Percentiles rank a stretch among this genome's conserved stretches.
Conservation (phyloP, 306 rosid genomes). For the Cucurbita argyrosperma region DNA sequence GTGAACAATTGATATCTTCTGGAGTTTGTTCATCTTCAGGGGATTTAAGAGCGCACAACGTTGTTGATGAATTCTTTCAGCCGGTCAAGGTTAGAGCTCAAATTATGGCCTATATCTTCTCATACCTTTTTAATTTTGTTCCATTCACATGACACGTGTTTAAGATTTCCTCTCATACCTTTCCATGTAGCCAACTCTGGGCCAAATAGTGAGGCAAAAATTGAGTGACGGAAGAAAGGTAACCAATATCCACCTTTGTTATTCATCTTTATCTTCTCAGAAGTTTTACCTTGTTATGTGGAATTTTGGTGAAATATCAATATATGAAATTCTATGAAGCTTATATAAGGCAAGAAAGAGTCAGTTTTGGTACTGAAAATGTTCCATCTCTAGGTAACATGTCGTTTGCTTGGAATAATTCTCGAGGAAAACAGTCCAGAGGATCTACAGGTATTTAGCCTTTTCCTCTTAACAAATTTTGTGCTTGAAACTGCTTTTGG, state of each 20-base stretch:
- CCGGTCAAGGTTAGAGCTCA: conserved; percentile 45
- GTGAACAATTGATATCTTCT: conserved; percentile 20
- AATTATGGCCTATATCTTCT: not conserved
- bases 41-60: conserved; percentile 60
- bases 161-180: not conserved
- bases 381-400: conserved; percentile 51
- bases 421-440: conserved; percentile 81
- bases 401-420: conserved; percentile 78
- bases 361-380: not conserved
- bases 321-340: not conserved
- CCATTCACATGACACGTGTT: not conserved
- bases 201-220: conserved; percentile 86
- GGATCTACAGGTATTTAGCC: conserved; percentile 73
- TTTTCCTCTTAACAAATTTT: not conserved
- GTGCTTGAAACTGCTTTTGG: conserved; percentile 1
- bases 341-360: not conserved
- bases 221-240: conserved; percentile 99
- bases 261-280: not conserved
- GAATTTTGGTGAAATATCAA: not conserved
- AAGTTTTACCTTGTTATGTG: not conserved
- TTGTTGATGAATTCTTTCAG: conserved; percentile 74
- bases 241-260: not conserved
- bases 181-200: conserved; percentile 66
- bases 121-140: not conserved
- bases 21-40: conserved; percentile 36